Evolutionary conservation across 805 yeast species (phyloP).

Genomic region (Ogataea corticis): DNA sequence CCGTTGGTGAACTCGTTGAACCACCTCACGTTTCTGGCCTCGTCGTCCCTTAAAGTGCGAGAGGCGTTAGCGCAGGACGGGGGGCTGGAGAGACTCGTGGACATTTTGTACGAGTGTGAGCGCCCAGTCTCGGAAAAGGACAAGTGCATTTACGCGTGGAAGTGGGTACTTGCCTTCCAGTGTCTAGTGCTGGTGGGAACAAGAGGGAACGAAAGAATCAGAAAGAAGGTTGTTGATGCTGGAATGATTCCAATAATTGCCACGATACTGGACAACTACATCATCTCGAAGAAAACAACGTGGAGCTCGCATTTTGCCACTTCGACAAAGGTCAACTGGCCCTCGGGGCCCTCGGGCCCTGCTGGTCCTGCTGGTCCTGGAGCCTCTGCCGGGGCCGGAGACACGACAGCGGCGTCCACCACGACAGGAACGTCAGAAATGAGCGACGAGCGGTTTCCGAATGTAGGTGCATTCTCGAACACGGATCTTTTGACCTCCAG

Average conservation of each 20-base stretch:
- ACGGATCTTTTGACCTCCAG: slow-evolving; percentile 4
- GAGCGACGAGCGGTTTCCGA: slow-evolving; percentile 10
- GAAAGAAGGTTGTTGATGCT: slow-evolving; percentile 86
- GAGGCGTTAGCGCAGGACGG: slow-evolving; percentile 90
- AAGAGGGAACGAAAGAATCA: slow-evolving; percentile 82
- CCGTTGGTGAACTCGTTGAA: slow-evolving; percentile 91
- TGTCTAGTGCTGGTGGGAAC: slow-evolving; percentile 90
- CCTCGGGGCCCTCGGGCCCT: slow-evolving; percentile 6
- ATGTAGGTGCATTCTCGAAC: slow-evolving; percentile 13
- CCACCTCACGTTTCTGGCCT: slow-evolving; percentile 82
- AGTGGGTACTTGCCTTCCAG: slow-evolving; percentile 94
- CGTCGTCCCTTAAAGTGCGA: slow-evolving; percentile 84
- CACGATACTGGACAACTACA: slow-evolving; percentile 86
- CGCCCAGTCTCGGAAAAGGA: slow-evolving; percentile 33
- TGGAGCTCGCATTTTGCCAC: slow-evolving; percentile 19
- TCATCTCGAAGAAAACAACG: slow-evolving; percentile 36
- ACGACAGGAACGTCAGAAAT: slow-evolving; percentile 16
- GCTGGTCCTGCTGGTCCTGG: neutral
- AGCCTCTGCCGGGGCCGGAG: slow-evolving; percentile 2
- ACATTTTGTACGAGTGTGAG: slow-evolving; percentile 80
- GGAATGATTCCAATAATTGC: slow-evolving; percentile 91
- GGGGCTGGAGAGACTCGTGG: slow-evolving; percentile 84
- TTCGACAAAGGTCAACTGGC: slow-evolving; percentile 11
- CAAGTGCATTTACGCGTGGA: slow-evolving; percentile 78
- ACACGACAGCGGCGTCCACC: slow-evolving; percentile 6